phyloP scores from a whole-genome alignment of 164 flowering plant species.

The Echeveria elegans region DNA sequence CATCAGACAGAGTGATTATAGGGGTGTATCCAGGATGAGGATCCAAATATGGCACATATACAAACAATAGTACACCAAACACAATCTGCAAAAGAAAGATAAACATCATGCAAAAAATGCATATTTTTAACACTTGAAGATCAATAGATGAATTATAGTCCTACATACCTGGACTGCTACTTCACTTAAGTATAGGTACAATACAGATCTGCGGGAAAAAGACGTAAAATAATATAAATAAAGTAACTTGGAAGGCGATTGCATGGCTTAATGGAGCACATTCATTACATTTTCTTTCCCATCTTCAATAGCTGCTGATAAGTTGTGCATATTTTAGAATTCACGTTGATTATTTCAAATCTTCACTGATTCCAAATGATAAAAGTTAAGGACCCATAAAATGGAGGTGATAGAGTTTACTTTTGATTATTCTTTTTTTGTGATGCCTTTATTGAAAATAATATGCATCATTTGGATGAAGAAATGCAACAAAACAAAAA shows the following conservation, averaged over 20 bases:
- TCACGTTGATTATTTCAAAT: background rate
- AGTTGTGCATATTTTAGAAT: background rate
- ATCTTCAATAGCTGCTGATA: background rate
- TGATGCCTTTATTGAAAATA: too few relatives aligned
- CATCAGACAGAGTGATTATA: slow-evolving; percentile 35
- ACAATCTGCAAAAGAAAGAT: slow-evolving; percentile 37
- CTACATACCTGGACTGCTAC: slow-evolving; percentile 65
- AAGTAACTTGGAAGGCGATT: background rate
- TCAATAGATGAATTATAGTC: background rate
- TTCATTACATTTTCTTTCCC: background rate
- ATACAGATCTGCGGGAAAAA: slow-evolving; percentile 48
- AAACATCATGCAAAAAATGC: background rate
- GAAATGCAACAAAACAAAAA: background rate
- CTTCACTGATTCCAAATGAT: background rate
- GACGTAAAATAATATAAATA: background rate
- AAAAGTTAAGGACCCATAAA: background rate
- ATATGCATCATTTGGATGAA: background rate
- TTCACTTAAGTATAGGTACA: slow-evolving; percentile 67
- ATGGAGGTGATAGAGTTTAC: background rate
- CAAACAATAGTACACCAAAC: slow-evolving; percentile 59
- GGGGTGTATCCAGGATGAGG: slow-evolving; percentile 77
- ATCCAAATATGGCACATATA: slow-evolving; percentile 71
- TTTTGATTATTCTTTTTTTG: background rate
- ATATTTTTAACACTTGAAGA: background rate
- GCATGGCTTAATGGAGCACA: background rate